phyloP scores from a whole-genome alignment of 805 yeast genomes.

The Spathaspora hagerdaliae region DNA sequence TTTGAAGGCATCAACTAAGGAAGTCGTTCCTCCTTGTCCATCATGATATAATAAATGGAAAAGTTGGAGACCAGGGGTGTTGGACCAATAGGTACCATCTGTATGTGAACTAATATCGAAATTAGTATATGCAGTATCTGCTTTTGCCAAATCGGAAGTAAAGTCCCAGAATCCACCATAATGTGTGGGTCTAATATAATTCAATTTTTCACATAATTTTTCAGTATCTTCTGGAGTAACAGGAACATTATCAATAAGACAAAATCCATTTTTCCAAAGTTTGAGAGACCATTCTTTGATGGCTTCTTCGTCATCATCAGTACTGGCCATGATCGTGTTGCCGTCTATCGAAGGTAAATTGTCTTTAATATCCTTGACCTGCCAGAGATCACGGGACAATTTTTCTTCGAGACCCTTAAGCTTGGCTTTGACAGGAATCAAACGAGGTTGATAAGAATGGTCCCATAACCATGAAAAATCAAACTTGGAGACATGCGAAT shows the following conservation, averaged over 20 bases:
- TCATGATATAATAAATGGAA: conserved; percentile 64
- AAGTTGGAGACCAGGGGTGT: conserved; percentile 67
- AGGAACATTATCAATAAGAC: conserved; percentile 59
- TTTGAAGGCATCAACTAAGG: conserved; percentile 62
- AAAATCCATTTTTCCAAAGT: conserved; percentile 56
- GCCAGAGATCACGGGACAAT: conserved; percentile 42
- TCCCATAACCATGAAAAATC: conserved; percentile 39
- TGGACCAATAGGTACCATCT: conserved; percentile 73
- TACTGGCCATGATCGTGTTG: conserved; percentile 38
- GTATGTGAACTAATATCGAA: conserved; percentile 63
- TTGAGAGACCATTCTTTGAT: conserved; percentile 53
- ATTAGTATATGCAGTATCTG: conserved; percentile 71
- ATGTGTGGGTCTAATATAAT: conserved; percentile 64
- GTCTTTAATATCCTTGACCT: conserved; percentile 32
- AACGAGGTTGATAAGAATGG: conserved; percentile 51
- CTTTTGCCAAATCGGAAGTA: conserved; percentile 62
- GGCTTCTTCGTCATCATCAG: conserved; percentile 35
- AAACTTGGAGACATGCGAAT: conserved; percentile 35
- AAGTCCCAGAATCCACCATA: conserved; percentile 83
- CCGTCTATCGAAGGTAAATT: conserved; percentile 48
- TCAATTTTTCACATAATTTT: conserved; percentile 50
- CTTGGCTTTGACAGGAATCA: conserved; percentile 28
- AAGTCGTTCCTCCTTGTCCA: conserved; percentile 64
- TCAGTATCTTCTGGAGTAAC: conserved; percentile 57
- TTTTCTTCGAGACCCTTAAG: conserved; percentile 21